Base-by-base conservation (phyloP, 2,329 filamentous ascomycete species). In the Fusarium coffeatum region DNA sequence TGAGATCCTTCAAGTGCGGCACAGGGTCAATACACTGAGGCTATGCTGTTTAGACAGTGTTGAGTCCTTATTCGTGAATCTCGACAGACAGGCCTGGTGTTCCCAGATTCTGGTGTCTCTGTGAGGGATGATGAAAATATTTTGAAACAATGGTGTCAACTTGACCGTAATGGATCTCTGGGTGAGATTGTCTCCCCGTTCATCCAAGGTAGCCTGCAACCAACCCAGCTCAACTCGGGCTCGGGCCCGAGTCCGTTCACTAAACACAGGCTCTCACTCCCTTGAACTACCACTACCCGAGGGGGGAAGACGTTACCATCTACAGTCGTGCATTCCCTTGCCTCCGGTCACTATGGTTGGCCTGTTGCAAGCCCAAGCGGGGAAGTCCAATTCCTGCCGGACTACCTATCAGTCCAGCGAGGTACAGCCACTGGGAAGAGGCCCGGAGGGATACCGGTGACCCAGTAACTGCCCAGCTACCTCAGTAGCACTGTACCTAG, bases 301-400 rank as follows among this genome's bases (percentile, higher is more conserved):
- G 37, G 18, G 18, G 16, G 43, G 22, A 25, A 43, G 40, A 10
- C 40, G 48, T 34, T 42, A 20, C 48, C 46, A 9, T 16, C 27
- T 54, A 40, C 30, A 45, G 23, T 59, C 23, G 59, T 60, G 23
- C 23, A 43, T 59, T 45, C 30, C 41, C 61, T 56, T 16, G 56
- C 25, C 59, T 59, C 59, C 40, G 50, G 63, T 20, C 11, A 23
- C 32, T 42, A n/a, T 64, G 42, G 41, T 64, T 68, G 65, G 65
- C 32, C 32, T 37, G 42, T 30, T 18, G 11, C n/a, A 22, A 25
- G 66, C 18, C 34, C 18, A 37, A 61, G 54, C 34, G 67, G 67
- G 62, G 45, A 28, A 37, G 46, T 40, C 22, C 23, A 22, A n/a
- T 37, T 37, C 30, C 30, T 25, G 23, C 18, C n/a, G 34, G 18